Base-by-base conservation (phyloP, 129 eudicot genomes). In the Artemisia annua region DNA sequence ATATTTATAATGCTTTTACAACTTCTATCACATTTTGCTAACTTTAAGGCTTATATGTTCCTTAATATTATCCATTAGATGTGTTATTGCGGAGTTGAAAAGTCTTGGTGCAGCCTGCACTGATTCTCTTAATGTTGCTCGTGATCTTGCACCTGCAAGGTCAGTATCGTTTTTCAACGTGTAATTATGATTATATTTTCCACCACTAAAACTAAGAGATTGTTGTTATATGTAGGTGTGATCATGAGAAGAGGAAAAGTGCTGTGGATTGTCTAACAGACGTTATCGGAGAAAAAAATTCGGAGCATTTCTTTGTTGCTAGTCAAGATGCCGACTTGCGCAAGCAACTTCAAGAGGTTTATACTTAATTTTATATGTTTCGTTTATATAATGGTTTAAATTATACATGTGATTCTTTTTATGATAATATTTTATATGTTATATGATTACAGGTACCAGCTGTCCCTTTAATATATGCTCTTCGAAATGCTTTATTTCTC, bases 261-360 rank as follows among this genome's bases (percentile, higher is more conserved):
- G 99, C 91, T 32, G 91, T 81, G 53, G 80, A 79, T 71, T 95
- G 99, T 82, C 75, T 95, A 55, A 61, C 79, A 12, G 94, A 95
- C 11, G 85, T 86, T 75, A 85, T 95, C 66, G 96, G 95, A 19
- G 94, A 83, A 43, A 85, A 82, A 0, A 92, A 92, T 79, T 72
- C 85, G 1, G 99, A 95, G 81, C 99, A 95, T 77, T 95, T 95
- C 80, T 95, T 90, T 84, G 96, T 95, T 71, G 97, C 90, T 55
- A 84, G 89, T 14, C 99, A 94, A 79, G 99, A 94, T 71, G 88
- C 80, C 46, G 97, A 90, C 55, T 60, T 90, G 77, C 86, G 99
- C 80, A 84, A 76, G 84, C 81, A 85, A 80, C 82, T 88, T 24
- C 93, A 83, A 43, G 88, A 94, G 99, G 99, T 94, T 72, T n/a